Evolutionary conservation across 2,329 filamentous ascomycete genomes (phyloP).

Genomic region (Fusarium secorum): DNA sequence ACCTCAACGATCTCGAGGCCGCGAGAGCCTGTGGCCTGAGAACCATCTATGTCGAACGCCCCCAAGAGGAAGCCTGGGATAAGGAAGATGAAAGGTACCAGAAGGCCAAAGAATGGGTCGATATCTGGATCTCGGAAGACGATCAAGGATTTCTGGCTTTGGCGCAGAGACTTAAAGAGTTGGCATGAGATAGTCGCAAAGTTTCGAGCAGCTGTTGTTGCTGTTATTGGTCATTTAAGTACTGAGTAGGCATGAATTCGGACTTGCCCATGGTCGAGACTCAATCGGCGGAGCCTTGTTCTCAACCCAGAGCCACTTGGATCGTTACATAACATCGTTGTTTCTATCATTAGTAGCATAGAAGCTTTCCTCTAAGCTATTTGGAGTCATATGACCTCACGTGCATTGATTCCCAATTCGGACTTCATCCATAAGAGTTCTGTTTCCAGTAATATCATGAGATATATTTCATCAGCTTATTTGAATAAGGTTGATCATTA

Average conservation of each 20-base stretch:
- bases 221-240: neutral
- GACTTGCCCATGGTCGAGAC: neutral
- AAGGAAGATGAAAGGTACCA: conserved; percentile 58
- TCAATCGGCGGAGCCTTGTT: neutral
- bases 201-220: neutral
- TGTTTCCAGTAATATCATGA: neutral
- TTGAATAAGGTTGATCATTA: neutral
- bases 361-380: neutral
- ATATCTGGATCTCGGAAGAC: conserved; percentile 49
- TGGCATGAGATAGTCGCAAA: neutral
- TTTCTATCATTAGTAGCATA: neutral
- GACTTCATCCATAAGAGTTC: neutral
- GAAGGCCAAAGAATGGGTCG: conserved; percentile 56
- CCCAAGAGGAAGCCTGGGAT: conserved; percentile 69
- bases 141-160: conserved; percentile 46
- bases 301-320: neutral
- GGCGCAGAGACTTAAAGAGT: conserved; percentile 40
- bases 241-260: neutral
- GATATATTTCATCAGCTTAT: neutral
- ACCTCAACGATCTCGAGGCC: conserved; percentile 72
- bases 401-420: neutral
- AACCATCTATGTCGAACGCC: conserved; percentile 78
- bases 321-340: neutral
- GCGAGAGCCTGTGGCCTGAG: conserved; percentile 70
- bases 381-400: neutral